phyloP scores from a whole-genome alignment of 2,329 filamentous ascomycete genomes.

The Talaromyces piceae region DNA sequence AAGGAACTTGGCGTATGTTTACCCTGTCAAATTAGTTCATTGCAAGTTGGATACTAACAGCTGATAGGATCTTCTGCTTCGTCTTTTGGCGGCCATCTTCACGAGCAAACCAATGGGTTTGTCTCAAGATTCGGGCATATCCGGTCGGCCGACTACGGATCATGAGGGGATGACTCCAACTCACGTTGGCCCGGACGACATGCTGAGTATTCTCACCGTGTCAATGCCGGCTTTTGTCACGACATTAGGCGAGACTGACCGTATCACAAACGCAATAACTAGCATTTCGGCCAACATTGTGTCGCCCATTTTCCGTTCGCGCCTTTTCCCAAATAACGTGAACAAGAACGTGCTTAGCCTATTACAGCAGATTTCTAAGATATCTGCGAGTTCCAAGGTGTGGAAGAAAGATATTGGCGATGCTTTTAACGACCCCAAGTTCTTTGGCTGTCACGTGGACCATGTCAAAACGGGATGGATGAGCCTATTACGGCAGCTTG shows the following conservation, averaged over 20 bases:
- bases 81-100: slow-evolving; percentile 86
- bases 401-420: slow-evolving; percentile 93
- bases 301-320: slow-evolving; percentile 72
- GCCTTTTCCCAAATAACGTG: slow-evolving; percentile 79
- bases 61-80: slow-evolving; percentile 72
- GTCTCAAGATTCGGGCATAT: slow-evolving; percentile 47
- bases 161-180: slow-evolving; percentile 32
- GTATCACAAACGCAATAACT: slow-evolving; percentile 67
- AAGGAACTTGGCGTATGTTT: slow-evolving; percentile 72
- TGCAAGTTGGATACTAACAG: slow-evolving; percentile 42
- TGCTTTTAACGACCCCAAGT: slow-evolving; percentile 80
- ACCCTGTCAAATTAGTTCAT: slow-evolving; percentile 23
- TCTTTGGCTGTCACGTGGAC: slow-evolving; percentile 64
- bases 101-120: slow-evolving; percentile 77
- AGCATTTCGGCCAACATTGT: slow-evolving; percentile 80
- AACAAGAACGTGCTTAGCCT: slow-evolving; percentile 63
- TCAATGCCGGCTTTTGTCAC: slow-evolving; percentile 75
- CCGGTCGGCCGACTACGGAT: slow-evolving; percentile 34
- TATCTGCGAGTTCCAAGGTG: slow-evolving; percentile 73
- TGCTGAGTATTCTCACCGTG: slow-evolving; percentile 69
- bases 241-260: slow-evolving; percentile 78
- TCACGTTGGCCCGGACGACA: slow-evolving; percentile 57
- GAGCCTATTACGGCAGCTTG: slow-evolving; percentile 75
- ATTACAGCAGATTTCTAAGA: slow-evolving; percentile 66
- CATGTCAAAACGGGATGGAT: slow-evolving; percentile 72